Percentiles rank a stretch among this genome's conserved stretches.
Conservation (phyloP, 163 green algal genomes). For the Chloromonas sp. region DNA sequence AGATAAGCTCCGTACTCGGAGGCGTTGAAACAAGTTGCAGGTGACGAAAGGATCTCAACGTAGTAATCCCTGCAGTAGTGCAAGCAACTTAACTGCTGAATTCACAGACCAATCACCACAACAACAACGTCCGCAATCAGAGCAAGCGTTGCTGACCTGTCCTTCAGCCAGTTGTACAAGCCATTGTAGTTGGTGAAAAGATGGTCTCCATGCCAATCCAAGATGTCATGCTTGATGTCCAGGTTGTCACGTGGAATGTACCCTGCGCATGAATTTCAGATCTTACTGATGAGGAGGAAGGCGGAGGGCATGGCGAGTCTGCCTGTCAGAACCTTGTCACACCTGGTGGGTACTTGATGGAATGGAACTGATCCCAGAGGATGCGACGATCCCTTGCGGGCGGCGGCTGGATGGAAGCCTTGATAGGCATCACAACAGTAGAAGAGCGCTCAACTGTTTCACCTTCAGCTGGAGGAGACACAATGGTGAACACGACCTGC, state of each 20-base stretch:
- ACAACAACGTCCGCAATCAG: too few species aligned
- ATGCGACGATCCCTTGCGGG: slow-evolving; percentile 68
- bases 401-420: slow-evolving; percentile 56
- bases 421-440: slow-evolving; percentile 56
- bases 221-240: slow-evolving; percentile 73
- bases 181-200: slow-evolving; percentile 94
- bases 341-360: slow-evolving; percentile 90
- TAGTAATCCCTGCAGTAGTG: neutral
- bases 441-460: slow-evolving; percentile 21
- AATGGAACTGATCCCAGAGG: slow-evolving; percentile 95
- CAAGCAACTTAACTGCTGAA: too few species aligned
- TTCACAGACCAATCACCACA: too few species aligned
- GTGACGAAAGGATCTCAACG: slow-evolving; percentile 80
- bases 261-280: slow-evolving; percentile 4
- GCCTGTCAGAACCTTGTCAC: neutral
- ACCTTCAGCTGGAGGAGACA: slow-evolving; percentile 34
- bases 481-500: slow-evolving; percentile 43
- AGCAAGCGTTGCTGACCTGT: neutral
- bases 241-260: slow-evolving; percentile 60
- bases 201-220: slow-evolving; percentile 98
- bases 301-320: too few species aligned
- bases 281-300: neutral
- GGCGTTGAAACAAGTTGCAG: slow-evolving; percentile 92
- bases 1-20: slow-evolving; percentile 66
- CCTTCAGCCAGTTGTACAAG: slow-evolving; percentile 24